phyloP scores from a whole-genome alignment of 148 eudicot genomes.

The Tetragonia tetragonoides region DNA sequence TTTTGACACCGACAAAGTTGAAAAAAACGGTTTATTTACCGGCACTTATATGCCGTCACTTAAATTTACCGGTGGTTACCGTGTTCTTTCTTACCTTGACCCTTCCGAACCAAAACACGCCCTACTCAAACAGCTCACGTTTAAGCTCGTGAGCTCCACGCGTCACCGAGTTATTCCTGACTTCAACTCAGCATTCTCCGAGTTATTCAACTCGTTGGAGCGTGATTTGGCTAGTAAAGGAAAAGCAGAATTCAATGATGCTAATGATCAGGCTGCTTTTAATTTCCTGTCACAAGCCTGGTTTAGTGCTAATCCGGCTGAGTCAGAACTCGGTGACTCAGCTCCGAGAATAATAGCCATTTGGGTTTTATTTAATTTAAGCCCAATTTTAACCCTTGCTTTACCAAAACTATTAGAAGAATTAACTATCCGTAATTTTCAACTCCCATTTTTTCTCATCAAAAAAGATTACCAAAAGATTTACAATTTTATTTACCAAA shows the following conservation, averaged over 20 bases:
- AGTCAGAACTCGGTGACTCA: slow-evolving; percentile 47
- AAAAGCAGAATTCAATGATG: slow-evolving; percentile 48
- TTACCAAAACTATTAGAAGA: slow-evolving; percentile 64
- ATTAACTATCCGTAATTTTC: slow-evolving; percentile 42
- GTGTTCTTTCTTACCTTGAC: slow-evolving; percentile 73
- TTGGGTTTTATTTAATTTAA: slow-evolving; percentile 68
- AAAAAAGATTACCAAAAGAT: slow-evolving; percentile 60
- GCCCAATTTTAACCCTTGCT: slow-evolving; percentile 59
- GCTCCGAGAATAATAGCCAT: slow-evolving; percentile 54
- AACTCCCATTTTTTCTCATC: slow-evolving; percentile 51
- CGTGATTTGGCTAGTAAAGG: slow-evolving; percentile 44
- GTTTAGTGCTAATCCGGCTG: slow-evolving; percentile 42
- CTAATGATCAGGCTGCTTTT: slow-evolving; percentile 70
- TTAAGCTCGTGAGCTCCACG: slow-evolving; percentile 39
- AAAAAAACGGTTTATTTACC: slow-evolving; percentile 70
- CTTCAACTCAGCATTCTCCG: slow-evolving; percentile 43
- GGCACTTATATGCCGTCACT: slow-evolving; percentile 81
- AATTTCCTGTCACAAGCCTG: slow-evolving; percentile 59
- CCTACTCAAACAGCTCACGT: slow-evolving; percentile 57
- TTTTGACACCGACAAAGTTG: slow-evolving; percentile 72
- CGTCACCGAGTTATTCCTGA: slow-evolving; percentile 67
- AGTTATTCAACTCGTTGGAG: slow-evolving; percentile 56
- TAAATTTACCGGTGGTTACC: slow-evolving; percentile 85
- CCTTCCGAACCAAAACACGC: slow-evolving; percentile 82
- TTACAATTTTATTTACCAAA: slow-evolving; percentile 61